Conservation (phyloP, 371 early-diverging fungal species). For the Haplosporangium sp. region DNA sequence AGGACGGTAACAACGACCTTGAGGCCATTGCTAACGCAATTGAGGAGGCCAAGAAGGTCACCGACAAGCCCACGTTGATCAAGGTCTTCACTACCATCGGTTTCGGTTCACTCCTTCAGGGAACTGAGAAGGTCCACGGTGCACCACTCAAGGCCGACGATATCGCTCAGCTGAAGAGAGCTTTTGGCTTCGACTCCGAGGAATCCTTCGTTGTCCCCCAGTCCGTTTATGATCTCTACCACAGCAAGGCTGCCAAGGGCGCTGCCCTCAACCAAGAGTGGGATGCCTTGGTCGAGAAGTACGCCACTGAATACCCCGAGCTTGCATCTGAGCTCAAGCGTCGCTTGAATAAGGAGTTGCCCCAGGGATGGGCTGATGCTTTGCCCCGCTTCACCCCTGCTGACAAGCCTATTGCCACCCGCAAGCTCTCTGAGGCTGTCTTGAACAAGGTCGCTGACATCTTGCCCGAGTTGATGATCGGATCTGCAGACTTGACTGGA, state of each 20-base stretch:
- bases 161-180: conserved; percentile 86
- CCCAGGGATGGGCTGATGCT: conserved; percentile 75
- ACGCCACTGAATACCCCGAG: conserved; percentile 74
- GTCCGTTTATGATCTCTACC: conserved; percentile 74
- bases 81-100: conserved; percentile 88
- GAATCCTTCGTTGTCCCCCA: conserved; percentile 80
- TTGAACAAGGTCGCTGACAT: conserved; percentile 84
- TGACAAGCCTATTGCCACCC: conserved; percentile 90
- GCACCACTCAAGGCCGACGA: conserved; percentile 92
- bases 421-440: conserved; percentile 87
- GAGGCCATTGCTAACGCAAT: conserved; percentile 80
- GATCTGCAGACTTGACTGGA: conserved; percentile 99
- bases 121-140: conserved; percentile 93
- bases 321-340: conserved; percentile 81
- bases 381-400: conserved; percentile 85
- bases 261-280: conserved; percentile 76
- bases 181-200: conserved; percentile 86
- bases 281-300: conserved; percentile 77
- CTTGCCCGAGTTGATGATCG: conserved; percentile 93
- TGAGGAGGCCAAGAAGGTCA: conserved; percentile 83
- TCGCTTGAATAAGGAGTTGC: conserved; percentile 79
- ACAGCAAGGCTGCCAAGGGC: conserved; percentile 68
- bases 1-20: conserved; percentile 88
- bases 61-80: conserved; percentile 91
- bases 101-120: conserved; percentile 89